These are phyloP conservation scores for Coccomyxa subellipsoidea DNA, from an alignment of 163 green algal species.

Conservation along the genomic window DNA sequence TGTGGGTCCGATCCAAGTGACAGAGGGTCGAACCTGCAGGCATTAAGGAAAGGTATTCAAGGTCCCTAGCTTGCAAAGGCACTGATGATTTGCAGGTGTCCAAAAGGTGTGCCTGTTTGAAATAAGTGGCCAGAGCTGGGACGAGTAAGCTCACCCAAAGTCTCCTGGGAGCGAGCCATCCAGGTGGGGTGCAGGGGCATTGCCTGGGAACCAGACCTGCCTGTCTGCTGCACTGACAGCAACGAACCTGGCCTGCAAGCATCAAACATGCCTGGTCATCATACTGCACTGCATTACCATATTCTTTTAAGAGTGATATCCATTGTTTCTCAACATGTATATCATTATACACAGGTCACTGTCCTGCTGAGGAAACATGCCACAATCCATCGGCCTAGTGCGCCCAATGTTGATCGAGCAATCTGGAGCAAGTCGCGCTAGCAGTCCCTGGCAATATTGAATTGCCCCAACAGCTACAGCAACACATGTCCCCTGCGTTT, in stretches of 20 bases:
- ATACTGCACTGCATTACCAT: neutral
- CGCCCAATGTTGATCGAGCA: no score
- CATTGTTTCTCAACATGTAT: no score
- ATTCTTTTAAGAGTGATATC: no score
- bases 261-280: neutral
- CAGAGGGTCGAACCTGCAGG: slow-evolving; percentile 83
- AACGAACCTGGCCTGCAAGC: neutral
- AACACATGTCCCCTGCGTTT: neutral
- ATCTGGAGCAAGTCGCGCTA: no score
- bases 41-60: no score
- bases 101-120: no score
- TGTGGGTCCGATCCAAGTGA: slow-evolving; percentile 50
- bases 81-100: no score
- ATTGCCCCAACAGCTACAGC: no score
- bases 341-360: no score
- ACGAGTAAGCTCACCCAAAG: slow-evolving; percentile 18
- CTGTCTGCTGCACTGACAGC: slow-evolving; percentile 7
- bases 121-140: neutral
- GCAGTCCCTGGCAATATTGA: neutral
- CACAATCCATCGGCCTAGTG: neutral
- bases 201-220: slow-evolving; percentile 44
- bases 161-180: slow-evolving; percentile 43
- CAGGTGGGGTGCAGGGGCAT: slow-evolving; percentile 37
- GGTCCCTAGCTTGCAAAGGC: no score
- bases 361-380: neutral